phyloP scores from a whole-genome alignment of 257 asterid genomes.

The Pogostemon cablin region DNA sequence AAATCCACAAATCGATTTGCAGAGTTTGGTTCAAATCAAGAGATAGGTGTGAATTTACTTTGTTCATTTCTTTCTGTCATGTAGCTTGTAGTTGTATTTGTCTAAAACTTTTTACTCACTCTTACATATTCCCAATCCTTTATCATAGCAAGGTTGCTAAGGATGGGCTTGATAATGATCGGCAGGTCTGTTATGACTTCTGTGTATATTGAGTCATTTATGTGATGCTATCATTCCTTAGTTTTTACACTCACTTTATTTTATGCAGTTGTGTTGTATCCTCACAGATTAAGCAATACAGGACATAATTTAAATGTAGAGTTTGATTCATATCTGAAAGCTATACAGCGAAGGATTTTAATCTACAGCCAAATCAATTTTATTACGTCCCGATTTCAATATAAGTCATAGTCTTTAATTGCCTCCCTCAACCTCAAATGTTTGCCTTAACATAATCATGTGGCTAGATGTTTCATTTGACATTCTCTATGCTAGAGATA shows the following conservation, averaged over 20 bases:
- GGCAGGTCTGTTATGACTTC: slow-evolving; percentile 62
- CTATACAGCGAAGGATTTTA: slow-evolving; percentile 5
- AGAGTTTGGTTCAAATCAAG: too few relatives aligned
- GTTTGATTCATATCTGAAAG: slow-evolving; percentile 23
- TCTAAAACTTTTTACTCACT: slow-evolving; percentile 19
- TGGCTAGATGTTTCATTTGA: slow-evolving; percentile 87
- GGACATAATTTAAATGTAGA: slow-evolving; percentile 21
- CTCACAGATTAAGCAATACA: slow-evolving; percentile 42
- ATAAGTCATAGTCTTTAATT: slow-evolving; percentile 26
- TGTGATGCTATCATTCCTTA: slow-evolving; percentile 25
- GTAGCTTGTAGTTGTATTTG: slow-evolving; percentile 22
- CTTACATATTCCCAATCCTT: slow-evolving; percentile 30
- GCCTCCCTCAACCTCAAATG: neutral
- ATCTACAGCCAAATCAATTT: too few relatives aligned
- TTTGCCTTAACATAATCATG: slow-evolving; percentile 54
- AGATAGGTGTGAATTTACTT: too few relatives aligned
- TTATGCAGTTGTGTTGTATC: slow-evolving; percentile 98
- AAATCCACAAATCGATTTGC: too few relatives aligned
- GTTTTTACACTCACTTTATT: slow-evolving; percentile 39
- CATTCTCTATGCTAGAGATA: slow-evolving; percentile 90
- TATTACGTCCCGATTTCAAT: neutral
- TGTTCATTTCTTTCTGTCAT: too few relatives aligned
- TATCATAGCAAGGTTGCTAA: slow-evolving; percentile 77
- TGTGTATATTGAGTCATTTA: neutral
- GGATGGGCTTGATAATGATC: slow-evolving; percentile 86